A percentile compares a stretch with the other conserved stretches of the same genome.
Evolutionary conservation across 345 rosid species (phyloP).

Genomic region (Geranium rotundifolium): DNA sequence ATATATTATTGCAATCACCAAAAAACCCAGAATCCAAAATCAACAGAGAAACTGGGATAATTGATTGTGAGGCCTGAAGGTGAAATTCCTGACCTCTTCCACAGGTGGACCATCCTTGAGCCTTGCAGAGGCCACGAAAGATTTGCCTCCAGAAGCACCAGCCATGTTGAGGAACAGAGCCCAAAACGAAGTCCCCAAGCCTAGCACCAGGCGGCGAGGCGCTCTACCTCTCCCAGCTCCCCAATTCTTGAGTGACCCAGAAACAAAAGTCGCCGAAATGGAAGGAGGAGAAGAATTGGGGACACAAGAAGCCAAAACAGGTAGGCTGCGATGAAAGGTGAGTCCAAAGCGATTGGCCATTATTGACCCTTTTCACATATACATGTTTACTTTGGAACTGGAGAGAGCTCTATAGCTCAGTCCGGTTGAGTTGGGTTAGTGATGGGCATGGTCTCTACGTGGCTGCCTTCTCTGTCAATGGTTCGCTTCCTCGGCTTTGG

Average conservation of each 20-base stretch:
- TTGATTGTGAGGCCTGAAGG: too few relatives aligned
- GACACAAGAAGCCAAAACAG: conserved; percentile 13
- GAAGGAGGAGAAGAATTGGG: conserved; percentile 9
- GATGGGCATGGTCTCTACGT: conserved; percentile 5
- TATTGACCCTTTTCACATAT: conserved; percentile 9
- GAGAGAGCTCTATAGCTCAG: background rate
- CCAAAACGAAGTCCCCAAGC: conserved; percentile 56
- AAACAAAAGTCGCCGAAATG: background rate
- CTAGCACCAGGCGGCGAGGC: conserved; percentile 47
- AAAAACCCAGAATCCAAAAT: background rate
- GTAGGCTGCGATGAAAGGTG: conserved; percentile 18
- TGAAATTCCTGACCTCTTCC: conserved; percentile 41
- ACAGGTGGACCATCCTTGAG: conserved; percentile 33
- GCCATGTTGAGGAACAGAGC: conserved; percentile 39
- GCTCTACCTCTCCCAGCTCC: conserved; percentile 16
- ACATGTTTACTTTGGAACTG: background rate
- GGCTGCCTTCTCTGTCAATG: conserved; percentile 5
- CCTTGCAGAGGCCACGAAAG: conserved; percentile 67
- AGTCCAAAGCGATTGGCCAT: conserved; percentile 27
- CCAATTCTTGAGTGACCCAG: conserved; percentile 15
- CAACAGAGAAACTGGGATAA: background rate
- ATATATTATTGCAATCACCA: background rate
- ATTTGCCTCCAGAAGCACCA: conserved; percentile 24
- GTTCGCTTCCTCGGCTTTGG: background rate
- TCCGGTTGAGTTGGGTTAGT: background rate